phyloP scores from a whole-genome alignment of 2,329 filamentous ascomycete genomes.

The Akanthomyces dipterigenus region DNA sequence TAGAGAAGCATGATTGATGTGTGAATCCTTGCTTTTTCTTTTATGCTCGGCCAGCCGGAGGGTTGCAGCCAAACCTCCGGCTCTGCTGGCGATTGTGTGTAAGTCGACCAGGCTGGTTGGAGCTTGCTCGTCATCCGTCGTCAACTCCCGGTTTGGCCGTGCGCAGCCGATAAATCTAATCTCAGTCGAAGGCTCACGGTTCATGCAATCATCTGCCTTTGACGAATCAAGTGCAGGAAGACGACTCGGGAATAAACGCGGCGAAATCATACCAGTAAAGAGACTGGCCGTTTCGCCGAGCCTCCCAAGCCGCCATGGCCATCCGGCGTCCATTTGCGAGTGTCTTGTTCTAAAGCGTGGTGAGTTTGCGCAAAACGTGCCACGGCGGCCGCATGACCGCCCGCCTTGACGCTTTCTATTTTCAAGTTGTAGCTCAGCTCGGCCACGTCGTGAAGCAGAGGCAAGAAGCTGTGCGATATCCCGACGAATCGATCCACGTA shows the following conservation, averaged over 20 bases:
- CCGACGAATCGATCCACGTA: constrained; percentile 22
- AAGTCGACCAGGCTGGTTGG: too few relatives aligned
- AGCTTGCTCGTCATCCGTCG: too few relatives aligned
- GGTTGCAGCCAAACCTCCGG: too few relatives aligned
- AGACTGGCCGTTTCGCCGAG: neutral
- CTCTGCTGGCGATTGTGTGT: too few relatives aligned
- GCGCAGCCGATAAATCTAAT: too few relatives aligned
- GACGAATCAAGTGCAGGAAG: neutral
- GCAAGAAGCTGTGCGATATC: constrained; percentile 19
- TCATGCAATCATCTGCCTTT: too few relatives aligned
- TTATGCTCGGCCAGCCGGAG: too few relatives aligned
- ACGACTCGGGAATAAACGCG: neutral
- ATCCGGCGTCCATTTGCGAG: constrained; percentile 18
- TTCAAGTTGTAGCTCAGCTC: neutral
- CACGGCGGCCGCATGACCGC: neutral
- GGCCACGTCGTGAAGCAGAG: constrained; percentile 19
- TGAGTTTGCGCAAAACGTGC: neutral
- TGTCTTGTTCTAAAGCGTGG: constrained; percentile 11
- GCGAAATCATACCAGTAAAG: constrained; percentile 5
- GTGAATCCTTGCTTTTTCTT: too few relatives aligned
- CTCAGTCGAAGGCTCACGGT: too few relatives aligned
- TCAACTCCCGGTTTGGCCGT: too few relatives aligned
- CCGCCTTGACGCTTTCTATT: neutral
- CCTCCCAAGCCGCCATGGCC: constrained; percentile 16
- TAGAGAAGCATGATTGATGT: too few relatives aligned